Base-by-base conservation (phyloP, 2,329 filamentous ascomycete species). In the Fusarium compactum region DNA sequence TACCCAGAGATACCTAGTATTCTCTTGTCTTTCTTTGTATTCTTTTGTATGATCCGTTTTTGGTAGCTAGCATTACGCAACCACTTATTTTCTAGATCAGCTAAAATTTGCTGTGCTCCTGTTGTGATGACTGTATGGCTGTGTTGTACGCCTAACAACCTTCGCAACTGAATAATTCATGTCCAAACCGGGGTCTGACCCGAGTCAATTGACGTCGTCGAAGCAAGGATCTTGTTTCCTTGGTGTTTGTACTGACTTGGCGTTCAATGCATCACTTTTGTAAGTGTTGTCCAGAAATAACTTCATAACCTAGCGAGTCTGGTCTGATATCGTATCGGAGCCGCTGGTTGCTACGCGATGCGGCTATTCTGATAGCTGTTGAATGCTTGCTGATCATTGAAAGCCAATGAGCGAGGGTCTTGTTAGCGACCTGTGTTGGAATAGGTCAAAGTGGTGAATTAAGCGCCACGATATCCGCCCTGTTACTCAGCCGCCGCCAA, bases 401-500 rank as follows among this genome's bases (percentile, higher is more conserved):
- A 52, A 32, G 41, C 69, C 58, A 72, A 72, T 63, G 43, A 55
- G 58, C 53, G 47, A 60, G 64, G 60, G 63, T 59, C 27, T 41
- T 20, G 22, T 58, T 62, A 59, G 60, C 46, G 60, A 55, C 25
- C 25, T 54, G 43, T 61, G 45, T 48, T 43, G 22, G 25, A 53
- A 60, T 61, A 46, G 41, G 24, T 38, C 34, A 27, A 44, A 59
- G 55, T 32, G 44, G 50, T 58, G 40, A 38, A 53, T 61, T 73
- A 73, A 73, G 70, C 70, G 70, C 70, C 67, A 69, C 34, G 45
- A 50, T 60, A 56, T 50, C 46, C 29, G 54, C 51, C 59, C 54
- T 54, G 59, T 57, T 53, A 44, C 58, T 65, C 22, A 67, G 51
- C 51, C 43, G 46, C 55, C 50, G 50, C 58, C 54, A 57, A 56